Evolutionary conservation across 352 stramenopile species (phyloP), one percentile per base, ranked within the genome.

Genomic region (Phytopythium boreale): DNA sequence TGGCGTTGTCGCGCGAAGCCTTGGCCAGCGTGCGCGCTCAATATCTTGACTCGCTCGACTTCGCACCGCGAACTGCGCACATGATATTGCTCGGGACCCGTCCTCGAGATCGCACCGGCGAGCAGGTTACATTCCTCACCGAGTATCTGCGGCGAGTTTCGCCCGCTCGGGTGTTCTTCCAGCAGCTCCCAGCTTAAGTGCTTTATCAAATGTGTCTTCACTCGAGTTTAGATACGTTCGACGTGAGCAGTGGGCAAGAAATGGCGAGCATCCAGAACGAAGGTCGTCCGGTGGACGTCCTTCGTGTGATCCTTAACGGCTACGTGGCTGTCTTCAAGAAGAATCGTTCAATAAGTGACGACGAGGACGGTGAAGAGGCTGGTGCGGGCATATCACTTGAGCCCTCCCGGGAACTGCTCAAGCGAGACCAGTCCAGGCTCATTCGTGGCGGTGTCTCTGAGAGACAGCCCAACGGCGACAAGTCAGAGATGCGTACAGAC

Each of bases 261-360:
- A 49, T 49, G 41, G 59, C 63, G 8, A 81, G 77, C 17, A 69
- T 87, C 50, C 75, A 82, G 61, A 64, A 68, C 19, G 73, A 87
- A 75, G 69, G 73, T 19, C 55, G 63, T 0, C 7, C 53, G 10
- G 58, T 84, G 0, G 43, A 59, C 11, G 66, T 20, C n/a, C 74
- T 84, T 61, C 63, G 65, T 14, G 52, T 87, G 31, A 57, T 87
- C 8, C 63, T 87, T 20, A 75, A 79, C 37, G 77, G 77, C 12
- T 76, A 79, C 56, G 59, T 87, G 24, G 74, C 68, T 24, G 62
- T 77, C 2, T 87, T 87, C 41, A 76, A 80, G 63, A 74, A 37
- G n/a, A 49, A 60, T 52, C 11, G 9, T 6, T 12, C 20, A 19
- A 8, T 7, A 8, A 61, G 27, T 53, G 2, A 56, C 3, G 41